Percentiles rank a stretch among this genome's conserved stretches.
Evolutionary conservation across 768 basidiomycete genomes (phyloP).

Genomic region (Xerocomellus amylosporus): DNA sequence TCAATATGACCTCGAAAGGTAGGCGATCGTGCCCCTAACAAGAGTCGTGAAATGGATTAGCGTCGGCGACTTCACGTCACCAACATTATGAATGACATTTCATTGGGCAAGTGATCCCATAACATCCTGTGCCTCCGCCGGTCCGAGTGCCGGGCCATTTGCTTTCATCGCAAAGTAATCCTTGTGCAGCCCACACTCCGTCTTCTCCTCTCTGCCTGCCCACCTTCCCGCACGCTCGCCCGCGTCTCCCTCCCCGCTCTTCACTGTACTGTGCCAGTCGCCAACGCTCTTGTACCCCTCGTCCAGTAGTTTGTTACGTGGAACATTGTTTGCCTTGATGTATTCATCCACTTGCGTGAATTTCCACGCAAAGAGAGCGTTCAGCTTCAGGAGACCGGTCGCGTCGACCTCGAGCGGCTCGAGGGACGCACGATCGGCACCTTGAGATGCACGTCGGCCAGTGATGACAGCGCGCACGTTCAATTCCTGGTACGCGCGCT

Average conservation of each 20-base stretch:
- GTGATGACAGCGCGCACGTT: conserved; percentile 87
- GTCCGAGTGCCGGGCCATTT: conserved; percentile 20
- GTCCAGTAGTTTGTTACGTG: conserved; percentile 81
- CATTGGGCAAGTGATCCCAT: no score
- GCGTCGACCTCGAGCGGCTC: conserved; percentile 87
- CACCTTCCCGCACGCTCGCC: conserved; percentile 89
- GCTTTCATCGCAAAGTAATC: conserved; percentile 81
- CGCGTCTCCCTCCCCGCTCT: conserved; percentile 60
- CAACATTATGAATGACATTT: no score
- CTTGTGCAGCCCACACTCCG: conserved; percentile 93
- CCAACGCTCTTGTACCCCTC: conserved; percentile 95
- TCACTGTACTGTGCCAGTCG: conserved; percentile 94
- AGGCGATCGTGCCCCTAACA: no score
- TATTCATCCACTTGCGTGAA: conserved; percentile 85
- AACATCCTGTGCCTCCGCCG: no score
- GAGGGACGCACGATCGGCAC: conserved; percentile 79
- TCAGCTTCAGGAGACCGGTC: conserved; percentile 89
- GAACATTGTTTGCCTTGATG: conserved; percentile 76
- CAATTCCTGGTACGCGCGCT: conserved; percentile 78
- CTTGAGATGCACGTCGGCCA: conserved; percentile 92
- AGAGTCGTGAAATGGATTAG: no score
- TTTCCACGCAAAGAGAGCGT: conserved; percentile 88
- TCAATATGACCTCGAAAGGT: no score
- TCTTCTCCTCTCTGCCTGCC: conserved; percentile 81
- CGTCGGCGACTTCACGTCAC: no score